Evolutionary conservation across 768 basidiomycete species (phyloP), one percentile per base, ranked within the genome.

Genomic region (Lactarius indigo): DNA sequence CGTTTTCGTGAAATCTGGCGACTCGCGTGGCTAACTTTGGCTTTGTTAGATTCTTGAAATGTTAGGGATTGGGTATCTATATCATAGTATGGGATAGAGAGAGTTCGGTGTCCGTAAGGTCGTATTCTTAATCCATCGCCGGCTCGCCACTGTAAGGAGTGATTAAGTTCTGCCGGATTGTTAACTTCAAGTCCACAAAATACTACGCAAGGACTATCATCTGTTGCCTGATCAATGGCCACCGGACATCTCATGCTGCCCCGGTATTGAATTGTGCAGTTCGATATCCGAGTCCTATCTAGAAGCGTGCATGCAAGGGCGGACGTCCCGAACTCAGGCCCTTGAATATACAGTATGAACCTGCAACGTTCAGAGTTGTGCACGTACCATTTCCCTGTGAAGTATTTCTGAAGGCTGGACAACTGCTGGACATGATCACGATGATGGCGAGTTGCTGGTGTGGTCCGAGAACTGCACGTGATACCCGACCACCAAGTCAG

Each of bases 341-440:
- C n/a, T n/a, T n/a, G n/a, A n/a, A n/a, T n/a, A n/a, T n/a, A n/a
- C n/a, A n/a, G n/a, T n/a, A n/a, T 41, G 8, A 62, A 39, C 8
- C 61, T 17, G 33, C 31, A n/a, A n/a, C 26, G 2, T 20, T 23
- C 18, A 5, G 23, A 30, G 3, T 28, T 5, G 15, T 4, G 41
- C 9, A 72, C 77, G 13, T 58, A 78, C 77, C 20, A 78, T 78
- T 71, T 76, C 12, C 77, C 77, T 59, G 75, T 75, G 5, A 76
- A 30, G 20, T 73, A 58, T 13, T 72, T 37, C 44, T 72, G 72
- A 13, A 75, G 54, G 39, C n/a, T 58, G 20, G 56, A 17, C 65
- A n/a, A n/a, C n/a, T n/a, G n/a, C n/a, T n/a, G n/a, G n/a, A n/a
- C n/a, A n/a, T n/a, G n/a, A n/a, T n/a, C n/a, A 66, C 63, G 57